Evolutionary conservation across 2,329 filamentous ascomycete genomes (phyloP), one percentile per base, ranked within the genome.

Genomic region (Claviceps fusiformis): DNA sequence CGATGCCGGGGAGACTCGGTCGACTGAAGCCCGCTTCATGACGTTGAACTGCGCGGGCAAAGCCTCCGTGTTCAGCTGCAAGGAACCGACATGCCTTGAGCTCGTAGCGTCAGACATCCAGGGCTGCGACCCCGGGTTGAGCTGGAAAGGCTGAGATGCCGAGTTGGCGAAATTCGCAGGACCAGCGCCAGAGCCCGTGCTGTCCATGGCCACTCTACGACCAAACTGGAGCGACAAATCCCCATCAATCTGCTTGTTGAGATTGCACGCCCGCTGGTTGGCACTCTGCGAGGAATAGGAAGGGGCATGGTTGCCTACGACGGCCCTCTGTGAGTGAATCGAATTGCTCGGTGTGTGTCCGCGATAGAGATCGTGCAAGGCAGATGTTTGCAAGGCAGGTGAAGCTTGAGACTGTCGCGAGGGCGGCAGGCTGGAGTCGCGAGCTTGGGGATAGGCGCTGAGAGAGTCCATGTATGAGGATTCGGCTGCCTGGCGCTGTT

Each of bases 361-460:
- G 37, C 62, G 65, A 39, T 66, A 66, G 35, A 67, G 59, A 6
- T 71, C 68, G n/a, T n/a, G n/a, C n/a, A n/a, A n/a, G n/a, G n/a
- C n/a, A n/a, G n/a, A n/a, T n/a, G n/a, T n/a, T n/a, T n/a, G n/a
- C n/a, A n/a, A n/a, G 15, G 64, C 62, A n/a, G 66, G 68, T 37
- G 70, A 75, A n/a, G 68, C 66, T 48, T 78, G 74, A 5, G 75
- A 71, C 55, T 80, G 75, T 50, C 78, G 74, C 41, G 81, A 81
- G 2, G n/a, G n/a, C n/a, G 81, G 78, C 50, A 80, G 68, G 64
- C 74, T 81, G 46, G 71, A 68, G 56, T 81, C 80, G 57, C 78
- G 73, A n/a, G 79, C 76, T 3, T 71, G 65, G 19, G 59, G 54
- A 56, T 62, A 69, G 33, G 54, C 55, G n/a, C 59, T 56, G 37